Base-by-base conservation (phyloP, 208 protist genomes). In the Leishmania martiniquensis region DNA sequence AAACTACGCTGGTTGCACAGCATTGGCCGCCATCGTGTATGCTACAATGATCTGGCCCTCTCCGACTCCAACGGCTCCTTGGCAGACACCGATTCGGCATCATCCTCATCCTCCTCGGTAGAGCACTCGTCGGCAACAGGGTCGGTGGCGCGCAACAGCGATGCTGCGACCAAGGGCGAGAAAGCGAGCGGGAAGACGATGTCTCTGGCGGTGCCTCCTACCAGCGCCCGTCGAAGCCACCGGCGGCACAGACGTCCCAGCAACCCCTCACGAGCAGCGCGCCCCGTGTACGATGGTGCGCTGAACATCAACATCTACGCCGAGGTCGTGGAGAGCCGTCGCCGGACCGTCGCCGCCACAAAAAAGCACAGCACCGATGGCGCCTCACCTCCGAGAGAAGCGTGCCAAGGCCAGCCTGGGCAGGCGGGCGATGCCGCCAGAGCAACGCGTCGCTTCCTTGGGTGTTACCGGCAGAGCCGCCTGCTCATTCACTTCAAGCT, bases 401-500 rank as follows among this genome's bases (percentile, higher is more conserved):
- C 2, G 5, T 47, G 42, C 15, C 34, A 49, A 32, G 22, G 49
- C 10, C 47, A 37, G 22, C 32, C 39, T 20, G 45, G 54, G 52
- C 60, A 37, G 37, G 25, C 22, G 34, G 4, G 17, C 22, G 32
- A 15, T 20, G 37, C 29, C 6, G 29, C 45, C 2, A 49, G 47
- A 2, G 29, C 52, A 10, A 32, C 20, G 47, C 59, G 69, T 20
- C 68, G 77, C 51, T 78, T 90, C 32, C 78, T 94, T n/a, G 94
- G 94, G 13, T 89, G 82, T n/a, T 96, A 90, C 77, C 91, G 94
- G 0, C 94, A 96, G 78, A 94, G 89, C 45, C 81, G 91, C 10
- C 62, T 93, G 68, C 85, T 97, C 10, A 78, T 97, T 42, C 91
- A 93, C 67, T 96, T 85, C 81, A 97, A 96, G 83, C 70, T 95